phyloP scores from a whole-genome alignment of 1,139 yeast species.

The Magnusiomyces sp. region DNA sequence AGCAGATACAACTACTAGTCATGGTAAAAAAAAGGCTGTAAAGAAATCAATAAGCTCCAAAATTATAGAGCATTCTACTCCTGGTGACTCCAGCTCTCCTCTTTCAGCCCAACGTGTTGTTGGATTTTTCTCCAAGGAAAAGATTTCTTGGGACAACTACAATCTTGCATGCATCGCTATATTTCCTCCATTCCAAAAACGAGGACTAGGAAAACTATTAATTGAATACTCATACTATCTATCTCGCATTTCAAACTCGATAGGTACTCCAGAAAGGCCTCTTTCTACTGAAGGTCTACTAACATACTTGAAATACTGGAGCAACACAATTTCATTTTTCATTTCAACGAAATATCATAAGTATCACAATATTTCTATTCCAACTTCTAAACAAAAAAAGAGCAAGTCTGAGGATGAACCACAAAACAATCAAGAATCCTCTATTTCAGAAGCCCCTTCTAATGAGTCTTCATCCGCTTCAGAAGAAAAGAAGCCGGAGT shows the following conservation, averaged over 20 bases:
- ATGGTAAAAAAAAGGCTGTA: slow-evolving; percentile 6
- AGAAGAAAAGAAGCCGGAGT: neutral
- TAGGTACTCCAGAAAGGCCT: slow-evolving; percentile 91
- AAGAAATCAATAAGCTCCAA: neutral
- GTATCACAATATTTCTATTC: neutral
- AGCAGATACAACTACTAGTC: too few species aligned
- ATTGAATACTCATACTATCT: slow-evolving; percentile 77
- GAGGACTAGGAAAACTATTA: slow-evolving; percentile 65
- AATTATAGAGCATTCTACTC: neutral
- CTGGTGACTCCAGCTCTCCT: neutral
- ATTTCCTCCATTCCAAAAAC: slow-evolving; percentile 85
- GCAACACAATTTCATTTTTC: slow-evolving; percentile 40
- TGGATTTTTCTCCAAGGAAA: slow-evolving; percentile 90
- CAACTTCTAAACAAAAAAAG: too few species aligned
- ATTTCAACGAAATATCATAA: slow-evolving; percentile 23
- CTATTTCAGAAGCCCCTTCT: too few species aligned
- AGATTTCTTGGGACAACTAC: slow-evolving; percentile 73
- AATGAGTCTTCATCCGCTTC: too few species aligned
- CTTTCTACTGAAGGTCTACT: slow-evolving; percentile 71
- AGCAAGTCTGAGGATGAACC: too few species aligned
- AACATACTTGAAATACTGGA: slow-evolving; percentile 76
- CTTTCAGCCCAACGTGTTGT: slow-evolving; percentile 40
- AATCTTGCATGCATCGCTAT: slow-evolving; percentile 86
- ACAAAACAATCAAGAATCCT: too few species aligned
- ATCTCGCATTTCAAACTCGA: slow-evolving; percentile 46